Evolutionary conservation across 2,329 filamentous ascomycete species (phyloP).

Genomic region (Cordyceps farinosa): DNA sequence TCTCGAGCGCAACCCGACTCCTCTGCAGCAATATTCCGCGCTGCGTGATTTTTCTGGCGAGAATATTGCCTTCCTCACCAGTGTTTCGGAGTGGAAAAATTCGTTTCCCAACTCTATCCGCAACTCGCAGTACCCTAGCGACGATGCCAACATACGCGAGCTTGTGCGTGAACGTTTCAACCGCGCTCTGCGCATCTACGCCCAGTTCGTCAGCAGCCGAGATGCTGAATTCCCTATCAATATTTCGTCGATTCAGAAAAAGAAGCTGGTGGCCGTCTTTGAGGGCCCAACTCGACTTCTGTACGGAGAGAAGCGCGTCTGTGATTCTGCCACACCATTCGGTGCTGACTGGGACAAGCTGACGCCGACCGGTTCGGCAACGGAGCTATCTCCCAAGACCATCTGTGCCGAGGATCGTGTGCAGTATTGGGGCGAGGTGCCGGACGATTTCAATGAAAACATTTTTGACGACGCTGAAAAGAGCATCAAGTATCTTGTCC

Average conservation of each 20-base stretch:
- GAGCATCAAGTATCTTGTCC: constrained; percentile 63
- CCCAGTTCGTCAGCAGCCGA: constrained; percentile 53
- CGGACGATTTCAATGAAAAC: constrained; percentile 43
- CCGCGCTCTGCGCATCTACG: constrained; percentile 58
- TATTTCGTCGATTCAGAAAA: constrained; percentile 52
- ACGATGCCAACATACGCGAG: constrained; percentile 22
- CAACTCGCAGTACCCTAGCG: constrained; percentile 15
- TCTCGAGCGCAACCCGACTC: constrained; percentile 54
- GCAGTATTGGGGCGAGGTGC: constrained; percentile 41
- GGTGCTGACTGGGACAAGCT: constrained; percentile 19
- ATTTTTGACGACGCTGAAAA: constrained; percentile 58
- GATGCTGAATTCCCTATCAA: constrained; percentile 65
- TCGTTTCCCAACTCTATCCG: constrained; percentile 27
- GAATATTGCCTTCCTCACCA: constrained; percentile 64
- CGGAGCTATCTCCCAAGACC: not conserved
- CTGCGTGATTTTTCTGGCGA: constrained; percentile 66
- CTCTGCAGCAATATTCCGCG: constrained; percentile 62
- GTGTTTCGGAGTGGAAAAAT: constrained; percentile 54
- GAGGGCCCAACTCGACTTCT: constrained; percentile 45
- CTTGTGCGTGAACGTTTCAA: constrained; percentile 49
- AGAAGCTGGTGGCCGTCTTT: constrained; percentile 53
- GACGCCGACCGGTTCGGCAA: not conserved
- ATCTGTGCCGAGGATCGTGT: constrained; percentile 19
- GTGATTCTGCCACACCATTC: constrained; percentile 40
- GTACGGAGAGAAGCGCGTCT: constrained; percentile 34